Evolutionary conservation across 2,329 filamentous ascomycete species (phyloP).

Genomic region (Bretziella fagacearum): DNA sequence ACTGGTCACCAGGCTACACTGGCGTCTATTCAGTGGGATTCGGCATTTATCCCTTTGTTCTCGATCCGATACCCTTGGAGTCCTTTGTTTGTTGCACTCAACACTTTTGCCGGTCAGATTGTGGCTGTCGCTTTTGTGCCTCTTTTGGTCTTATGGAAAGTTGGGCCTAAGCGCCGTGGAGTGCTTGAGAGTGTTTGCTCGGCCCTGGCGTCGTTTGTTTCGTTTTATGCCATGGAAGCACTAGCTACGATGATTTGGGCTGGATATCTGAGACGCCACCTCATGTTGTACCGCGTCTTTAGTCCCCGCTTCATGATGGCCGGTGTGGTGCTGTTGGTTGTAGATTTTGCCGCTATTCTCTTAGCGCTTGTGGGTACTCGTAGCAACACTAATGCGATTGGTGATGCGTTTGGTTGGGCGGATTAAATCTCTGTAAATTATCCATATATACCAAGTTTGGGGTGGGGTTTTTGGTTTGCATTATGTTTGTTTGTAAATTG

Average conservation of each 20-base stretch:
- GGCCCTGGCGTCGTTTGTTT: slow-evolving; percentile 55
- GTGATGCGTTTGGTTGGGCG: slow-evolving; percentile 75
- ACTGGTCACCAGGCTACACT: slow-evolving; percentile 88
- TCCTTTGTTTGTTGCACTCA: slow-evolving; percentile 63
- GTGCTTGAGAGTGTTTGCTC: slow-evolving; percentile 54
- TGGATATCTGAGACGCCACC: slow-evolving; percentile 68
- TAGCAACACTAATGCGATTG: slow-evolving; percentile 60
- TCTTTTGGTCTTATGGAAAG: slow-evolving; percentile 76
- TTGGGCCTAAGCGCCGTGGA: slow-evolving; percentile 53
- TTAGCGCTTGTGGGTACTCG: slow-evolving; percentile 59
- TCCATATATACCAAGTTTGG: too few relatives aligned
- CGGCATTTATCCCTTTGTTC: slow-evolving; percentile 75
- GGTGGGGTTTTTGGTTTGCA: too few relatives aligned
- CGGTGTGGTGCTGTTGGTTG: slow-evolving; percentile 50
- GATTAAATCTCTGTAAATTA: slow-evolving; percentile 22
- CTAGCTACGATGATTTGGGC: slow-evolving; percentile 84
- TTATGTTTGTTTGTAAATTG: background rate
- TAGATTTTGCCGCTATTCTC: slow-evolving; percentile 57
- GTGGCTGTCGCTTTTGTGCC: slow-evolving; percentile 66
- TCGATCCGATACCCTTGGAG: slow-evolving; percentile 79
- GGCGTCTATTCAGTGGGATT: slow-evolving; percentile 86
- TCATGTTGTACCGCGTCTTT: slow-evolving; percentile 96
- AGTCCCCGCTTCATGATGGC: slow-evolving; percentile 80
- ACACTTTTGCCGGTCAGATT: slow-evolving; percentile 81
- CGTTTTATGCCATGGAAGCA: slow-evolving; percentile 69